Percentiles rank a stretch among this genome's conserved stretches.
Evolutionary conservation across 768 basidiomycete genomes (phyloP).

Genomic region (Podaxis mareebaensis): DNA sequence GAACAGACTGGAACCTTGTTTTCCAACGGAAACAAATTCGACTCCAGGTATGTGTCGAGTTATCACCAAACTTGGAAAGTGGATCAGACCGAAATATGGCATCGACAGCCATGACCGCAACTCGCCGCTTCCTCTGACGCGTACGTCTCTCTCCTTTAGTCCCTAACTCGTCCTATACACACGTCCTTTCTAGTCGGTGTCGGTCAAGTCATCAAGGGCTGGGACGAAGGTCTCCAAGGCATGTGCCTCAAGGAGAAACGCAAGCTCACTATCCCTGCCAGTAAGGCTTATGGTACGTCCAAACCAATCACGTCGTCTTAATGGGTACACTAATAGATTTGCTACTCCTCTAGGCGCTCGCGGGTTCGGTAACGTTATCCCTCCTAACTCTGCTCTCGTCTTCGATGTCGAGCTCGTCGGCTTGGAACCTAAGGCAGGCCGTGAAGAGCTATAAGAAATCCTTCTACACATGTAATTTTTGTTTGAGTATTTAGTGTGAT

Average conservation of each 20-base stretch:
- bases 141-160: slow-evolving; percentile 33
- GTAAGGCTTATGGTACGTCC: slow-evolving; percentile 80
- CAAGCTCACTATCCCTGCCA: slow-evolving; percentile 80
- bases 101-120: slow-evolving; percentile 53
- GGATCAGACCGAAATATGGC: not conserved
- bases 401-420: slow-evolving; percentile 86
- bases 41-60: slow-evolving; percentile 65
- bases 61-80: not conserved
- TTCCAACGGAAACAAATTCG: slow-evolving; percentile 79
- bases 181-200: slow-evolving; percentile 54
- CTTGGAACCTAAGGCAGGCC: slow-evolving; percentile 46
- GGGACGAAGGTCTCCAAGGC: slow-evolving; percentile 80
- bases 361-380: slow-evolving; percentile 78
- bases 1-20: slow-evolving; percentile 79
- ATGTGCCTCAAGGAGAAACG: slow-evolving; percentile 92
- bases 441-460: slow-evolving; percentile 54
- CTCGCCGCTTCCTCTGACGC: slow-evolving; percentile 73
- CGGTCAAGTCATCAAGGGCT: slow-evolving; percentile 83
- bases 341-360: slow-evolving; percentile 51
- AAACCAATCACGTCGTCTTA: not conserved
- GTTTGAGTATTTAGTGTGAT: not conserved
- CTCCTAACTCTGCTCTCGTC: slow-evolving; percentile 74
- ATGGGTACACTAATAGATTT: not conserved
- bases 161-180: not conserved
- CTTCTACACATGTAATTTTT: not conserved